Percentiles rank a stretch among this genome's conserved stretches.
These are phyloP conservation scores for Mucor circinelloides DNA, from an alignment of 371 early-diverging fungal genomes.

Conservation along the genomic window DNA sequence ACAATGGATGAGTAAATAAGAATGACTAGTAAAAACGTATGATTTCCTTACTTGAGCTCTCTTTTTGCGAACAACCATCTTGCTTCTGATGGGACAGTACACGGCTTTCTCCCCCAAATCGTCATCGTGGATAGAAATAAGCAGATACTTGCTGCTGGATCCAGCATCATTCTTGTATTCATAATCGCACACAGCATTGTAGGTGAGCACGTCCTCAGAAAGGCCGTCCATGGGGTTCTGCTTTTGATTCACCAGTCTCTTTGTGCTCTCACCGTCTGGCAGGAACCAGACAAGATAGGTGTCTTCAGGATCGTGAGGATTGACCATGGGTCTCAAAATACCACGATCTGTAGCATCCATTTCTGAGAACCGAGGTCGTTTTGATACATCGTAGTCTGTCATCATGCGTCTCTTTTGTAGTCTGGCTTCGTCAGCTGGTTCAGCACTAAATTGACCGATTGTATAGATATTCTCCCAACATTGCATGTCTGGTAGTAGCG, in stretches of 20 bases:
- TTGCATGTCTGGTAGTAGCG: slow-evolving; percentile 76
- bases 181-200: slow-evolving; percentile 46
- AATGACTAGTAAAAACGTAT: neutral
- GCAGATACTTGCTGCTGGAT: slow-evolving; percentile 28
- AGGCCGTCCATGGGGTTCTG: slow-evolving; percentile 20
- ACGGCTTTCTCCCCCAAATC: slow-evolving; percentile 26
- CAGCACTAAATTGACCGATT: slow-evolving; percentile 70
- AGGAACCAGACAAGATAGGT: slow-evolving; percentile 53
- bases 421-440: slow-evolving; percentile 64
- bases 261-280: slow-evolving; percentile 41
- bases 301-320: slow-evolving; percentile 55
- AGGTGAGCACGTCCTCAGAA: slow-evolving; percentile 25
- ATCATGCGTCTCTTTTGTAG: slow-evolving; percentile 24
- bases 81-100: slow-evolving; percentile 41
- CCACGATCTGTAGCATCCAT: slow-evolving; percentile 58
- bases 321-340: slow-evolving; percentile 59
- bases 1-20: neutral
- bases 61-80: slow-evolving; percentile 44
- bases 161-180: slow-evolving; percentile 41
- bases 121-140: slow-evolving; percentile 31
- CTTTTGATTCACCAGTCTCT: slow-evolving; percentile 38
- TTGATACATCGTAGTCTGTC: neutral
- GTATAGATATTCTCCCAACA: slow-evolving; percentile 71
- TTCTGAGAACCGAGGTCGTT: slow-evolving; percentile 21
- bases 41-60: slow-evolving; percentile 40